These are phyloP conservation scores for Leccinum glutinopallens DNA, from an alignment of 1,284 basidiomycete species.

Conservation along the genomic window DNA sequence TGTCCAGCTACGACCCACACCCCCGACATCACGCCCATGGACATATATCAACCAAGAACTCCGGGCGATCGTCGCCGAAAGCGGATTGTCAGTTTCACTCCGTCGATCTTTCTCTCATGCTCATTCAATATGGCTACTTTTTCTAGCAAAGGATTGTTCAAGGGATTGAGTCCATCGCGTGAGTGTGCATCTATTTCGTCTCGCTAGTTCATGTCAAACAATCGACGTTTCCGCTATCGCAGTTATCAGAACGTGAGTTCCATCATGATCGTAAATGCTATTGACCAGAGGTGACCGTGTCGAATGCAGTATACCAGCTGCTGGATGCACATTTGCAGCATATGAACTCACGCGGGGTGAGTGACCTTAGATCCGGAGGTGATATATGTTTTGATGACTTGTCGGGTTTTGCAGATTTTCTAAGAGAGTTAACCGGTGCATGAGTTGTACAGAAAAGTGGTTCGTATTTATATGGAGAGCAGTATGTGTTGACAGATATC, in stretches of 20 bases:
- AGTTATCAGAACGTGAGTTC: slow-evolving; percentile 26
- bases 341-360: slow-evolving; percentile 84
- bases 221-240: not conserved
- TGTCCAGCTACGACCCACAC: slow-evolving; percentile 77
- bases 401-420: not conserved
- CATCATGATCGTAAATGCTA: not conserved
- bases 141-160: slow-evolving; percentile 66
- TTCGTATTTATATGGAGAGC: not conserved
- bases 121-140: slow-evolving; percentile 10
- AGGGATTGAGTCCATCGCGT: slow-evolving; percentile 73
- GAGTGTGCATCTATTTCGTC: slow-evolving; percentile 27
- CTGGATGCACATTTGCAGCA: slow-evolving; percentile 89
- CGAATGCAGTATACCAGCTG: slow-evolving; percentile 78
- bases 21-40: slow-evolving; percentile 77
- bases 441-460: not conserved
- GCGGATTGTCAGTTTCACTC: slow-evolving; percentile 65
- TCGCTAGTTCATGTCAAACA: not conserved
- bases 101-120: not conserved
- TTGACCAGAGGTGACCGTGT: not conserved
- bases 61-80: slow-evolving; percentile 67
- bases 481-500: not conserved
- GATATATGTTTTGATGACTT: not conserved
- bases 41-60: slow-evolving; percentile 83
- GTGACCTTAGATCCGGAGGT: slow-evolving; percentile 8
- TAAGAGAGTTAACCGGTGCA: not conserved